phyloP scores from a whole-genome alignment of 139 green algal species.

The Tetraselmis striata region DNA sequence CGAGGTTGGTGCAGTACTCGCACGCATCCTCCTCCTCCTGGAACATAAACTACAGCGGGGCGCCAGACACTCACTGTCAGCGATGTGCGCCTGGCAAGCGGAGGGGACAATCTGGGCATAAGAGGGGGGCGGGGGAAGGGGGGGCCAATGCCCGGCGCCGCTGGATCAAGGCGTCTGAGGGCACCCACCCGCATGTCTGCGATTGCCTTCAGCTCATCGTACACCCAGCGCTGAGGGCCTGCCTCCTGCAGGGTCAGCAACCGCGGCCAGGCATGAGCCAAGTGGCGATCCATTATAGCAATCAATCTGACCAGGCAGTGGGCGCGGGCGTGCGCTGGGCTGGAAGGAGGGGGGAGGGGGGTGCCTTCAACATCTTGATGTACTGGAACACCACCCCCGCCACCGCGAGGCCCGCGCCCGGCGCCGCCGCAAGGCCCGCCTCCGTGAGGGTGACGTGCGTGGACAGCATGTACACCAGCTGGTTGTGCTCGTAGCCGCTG shows the following conservation, averaged over 20 bases:
- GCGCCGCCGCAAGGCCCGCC: constrained; percentile 59
- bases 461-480: constrained; percentile 16
- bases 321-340: no score
- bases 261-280: no score
- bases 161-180: no score
- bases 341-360: no score
- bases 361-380: constrained; percentile 60
- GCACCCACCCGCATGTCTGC: constrained; percentile 51
- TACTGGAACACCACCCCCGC: constrained; percentile 77
- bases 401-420: constrained; percentile 58
- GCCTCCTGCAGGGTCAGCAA: constrained; percentile 1
- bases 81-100: neutral
- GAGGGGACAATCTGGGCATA: no score
- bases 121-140: no score
- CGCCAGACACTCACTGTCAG: neutral
- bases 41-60: constrained; percentile 33
- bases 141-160: no score
- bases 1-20: constrained; percentile 61
- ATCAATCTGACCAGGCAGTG: no score
- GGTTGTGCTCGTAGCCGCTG: constrained; percentile 45
- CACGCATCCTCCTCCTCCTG: constrained; percentile 78
- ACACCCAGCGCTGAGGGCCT: constrained; percentile 78
- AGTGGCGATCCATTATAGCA: no score
- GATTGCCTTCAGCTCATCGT: constrained; percentile 70
- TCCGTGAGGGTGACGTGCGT: constrained; percentile 66